Evolutionary conservation across 1,284 basidiomycete species (phyloP).

Genomic region (Golubevia pallescens): DNA sequence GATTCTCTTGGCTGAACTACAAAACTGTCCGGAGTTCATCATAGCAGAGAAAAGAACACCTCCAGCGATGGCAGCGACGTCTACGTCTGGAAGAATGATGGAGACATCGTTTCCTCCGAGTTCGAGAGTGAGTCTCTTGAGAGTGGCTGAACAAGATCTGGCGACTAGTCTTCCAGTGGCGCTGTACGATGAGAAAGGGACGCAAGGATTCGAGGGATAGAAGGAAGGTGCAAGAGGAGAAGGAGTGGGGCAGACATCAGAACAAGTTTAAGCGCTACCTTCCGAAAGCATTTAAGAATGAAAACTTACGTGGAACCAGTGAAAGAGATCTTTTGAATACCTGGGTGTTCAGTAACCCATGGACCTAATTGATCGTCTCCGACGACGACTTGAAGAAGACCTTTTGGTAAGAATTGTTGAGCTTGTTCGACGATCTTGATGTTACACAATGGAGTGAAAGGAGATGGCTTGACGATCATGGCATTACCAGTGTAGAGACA

Average conservation of each 20-base stretch:
- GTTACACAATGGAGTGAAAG: slow-evolving; percentile 32
- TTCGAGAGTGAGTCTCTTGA: slow-evolving; percentile 36
- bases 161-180: slow-evolving; percentile 25
- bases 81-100: slow-evolving; percentile 17
- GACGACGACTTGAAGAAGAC: slow-evolving; percentile 27
- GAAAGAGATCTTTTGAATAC: slow-evolving; percentile 33
- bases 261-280: too few relatives aligned
- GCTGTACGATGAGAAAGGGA: background rate
- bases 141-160: slow-evolving; percentile 27
- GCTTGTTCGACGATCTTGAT: slow-evolving; percentile 28
- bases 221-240: too few relatives aligned
- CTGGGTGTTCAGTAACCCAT: slow-evolving; percentile 27
- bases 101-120: slow-evolving; percentile 31
- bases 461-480: slow-evolving; percentile 38
- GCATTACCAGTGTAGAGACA: slow-evolving; percentile 29
- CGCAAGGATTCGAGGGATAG: too few relatives aligned
- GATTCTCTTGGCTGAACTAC: slow-evolving; percentile 26
- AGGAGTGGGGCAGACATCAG: too few relatives aligned
- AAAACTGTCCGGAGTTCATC: slow-evolving; percentile 31
- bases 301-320: slow-evolving; percentile 33
- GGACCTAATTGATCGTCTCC: slow-evolving; percentile 29
- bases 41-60: slow-evolving; percentile 18
- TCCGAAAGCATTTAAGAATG: too few relatives aligned
- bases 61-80: slow-evolving; percentile 16
- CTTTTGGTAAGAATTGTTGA: slow-evolving; percentile 30